A percentile compares a stretch with the other conserved stretches of the same genome.
Evolutionary conservation across 306 rosid genomes (phyloP).

Genomic region (Lupinus albus): DNA sequence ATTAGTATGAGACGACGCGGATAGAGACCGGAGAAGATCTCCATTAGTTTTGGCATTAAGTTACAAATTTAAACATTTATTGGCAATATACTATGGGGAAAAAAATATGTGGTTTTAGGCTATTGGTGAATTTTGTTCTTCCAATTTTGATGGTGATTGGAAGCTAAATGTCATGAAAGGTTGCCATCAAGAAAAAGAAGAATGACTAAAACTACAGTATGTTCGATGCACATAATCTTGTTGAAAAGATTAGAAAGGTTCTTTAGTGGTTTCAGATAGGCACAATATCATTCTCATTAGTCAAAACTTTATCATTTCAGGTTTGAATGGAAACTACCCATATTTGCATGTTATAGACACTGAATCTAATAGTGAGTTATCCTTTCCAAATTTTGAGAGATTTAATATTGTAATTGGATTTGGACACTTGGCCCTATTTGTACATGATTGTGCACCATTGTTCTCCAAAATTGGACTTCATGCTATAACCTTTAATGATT

Average conservation of each 20-base stretch:
- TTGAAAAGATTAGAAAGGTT: conserved; percentile 9
- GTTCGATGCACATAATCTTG: conserved; percentile 30
- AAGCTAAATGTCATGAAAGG: conserved; percentile 48
- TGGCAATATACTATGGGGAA: no score
- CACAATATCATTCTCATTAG: conserved; percentile 51
- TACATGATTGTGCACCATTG: conserved; percentile 17
- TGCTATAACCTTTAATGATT: conserved; percentile 34
- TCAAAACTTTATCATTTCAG: conserved; percentile 43
- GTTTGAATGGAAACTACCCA: conserved; percentile 46
- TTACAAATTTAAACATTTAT: no score
- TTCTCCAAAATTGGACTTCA: conserved; percentile 18
- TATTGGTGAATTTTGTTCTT: conserved; percentile 39
- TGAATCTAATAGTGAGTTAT: conserved; percentile 25
- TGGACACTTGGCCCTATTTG: conserved; percentile 19
- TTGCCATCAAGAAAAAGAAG: conserved; percentile 53
- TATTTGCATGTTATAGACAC: conserved; percentile 34
- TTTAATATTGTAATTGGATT: conserved; percentile 13
- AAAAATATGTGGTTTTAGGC: conserved; percentile 44
- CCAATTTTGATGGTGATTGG: conserved; percentile 35
- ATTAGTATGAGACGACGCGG: no score
- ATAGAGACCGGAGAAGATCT: no score
- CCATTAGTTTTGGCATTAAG: no score
- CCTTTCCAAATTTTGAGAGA: conserved; percentile 35
- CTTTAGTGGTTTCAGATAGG: conserved; percentile 53
- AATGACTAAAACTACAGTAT: conserved; percentile 38